Conservation (phyloP, 2,329 filamentous ascomycete species). For the Camillea tinctor region DNA sequence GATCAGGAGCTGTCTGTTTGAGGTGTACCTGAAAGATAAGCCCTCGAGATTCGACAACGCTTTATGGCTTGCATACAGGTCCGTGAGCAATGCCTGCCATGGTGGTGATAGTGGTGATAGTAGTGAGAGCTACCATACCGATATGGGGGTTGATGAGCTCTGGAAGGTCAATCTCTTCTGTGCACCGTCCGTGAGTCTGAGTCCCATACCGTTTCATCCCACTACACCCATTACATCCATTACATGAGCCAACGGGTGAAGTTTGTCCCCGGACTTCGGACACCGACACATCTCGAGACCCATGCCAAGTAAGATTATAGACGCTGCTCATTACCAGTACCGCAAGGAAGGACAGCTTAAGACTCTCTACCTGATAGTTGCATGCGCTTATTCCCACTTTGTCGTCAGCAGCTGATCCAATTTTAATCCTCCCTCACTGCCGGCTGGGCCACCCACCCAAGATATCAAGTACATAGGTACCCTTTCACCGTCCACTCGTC, state of each 20-base stretch:
- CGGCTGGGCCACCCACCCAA: neutral
- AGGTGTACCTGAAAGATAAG: neutral
- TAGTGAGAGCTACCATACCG: neutral
- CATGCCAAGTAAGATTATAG: neutral
- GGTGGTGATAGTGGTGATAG: too few relatives aligned
- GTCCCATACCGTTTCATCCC: conserved; percentile 11
- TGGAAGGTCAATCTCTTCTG: neutral
- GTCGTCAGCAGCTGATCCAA: neutral
- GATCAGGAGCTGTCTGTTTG: conserved; percentile 2
- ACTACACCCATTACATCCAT: too few relatives aligned
- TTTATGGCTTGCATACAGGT: neutral
- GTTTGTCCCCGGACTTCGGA: conserved; percentile 9
- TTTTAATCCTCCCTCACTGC: neutral
- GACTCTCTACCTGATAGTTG: neutral
- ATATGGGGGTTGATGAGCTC: neutral
- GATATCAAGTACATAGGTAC: neutral
- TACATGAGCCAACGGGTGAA: neutral
- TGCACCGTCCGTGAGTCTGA: neutral
- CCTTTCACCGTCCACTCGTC: neutral
- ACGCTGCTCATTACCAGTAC: neutral
- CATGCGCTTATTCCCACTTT: neutral
- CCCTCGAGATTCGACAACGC: neutral
- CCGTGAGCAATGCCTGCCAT: neutral
- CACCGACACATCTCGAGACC: conserved; percentile 2
- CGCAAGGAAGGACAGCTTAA: neutral